phyloP scores from a whole-genome alignment of 1,284 basidiomycete genomes.

The Anthracocystis walkeri region DNA sequence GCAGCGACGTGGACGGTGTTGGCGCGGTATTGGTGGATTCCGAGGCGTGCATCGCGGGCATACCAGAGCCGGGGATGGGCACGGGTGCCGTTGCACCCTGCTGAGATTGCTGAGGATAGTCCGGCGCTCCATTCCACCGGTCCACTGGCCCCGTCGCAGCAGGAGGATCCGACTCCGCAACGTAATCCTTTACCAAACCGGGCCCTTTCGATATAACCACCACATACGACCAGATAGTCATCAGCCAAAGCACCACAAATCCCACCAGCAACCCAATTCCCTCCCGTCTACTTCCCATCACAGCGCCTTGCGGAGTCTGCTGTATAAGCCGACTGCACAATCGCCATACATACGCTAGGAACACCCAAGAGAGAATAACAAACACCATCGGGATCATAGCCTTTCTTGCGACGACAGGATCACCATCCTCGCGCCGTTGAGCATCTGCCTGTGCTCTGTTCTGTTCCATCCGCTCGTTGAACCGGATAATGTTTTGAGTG shows the following conservation, averaged over 20 bases:
- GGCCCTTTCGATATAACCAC: conserved; percentile 55
- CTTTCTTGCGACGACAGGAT: conserved; percentile 43
- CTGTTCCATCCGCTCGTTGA: conserved; percentile 51
- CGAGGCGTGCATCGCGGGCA: background rate
- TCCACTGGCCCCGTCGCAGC: background rate
- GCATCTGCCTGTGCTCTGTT: conserved; percentile 24
- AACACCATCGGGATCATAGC: conserved; percentile 55
- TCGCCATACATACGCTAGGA: conserved; percentile 57
- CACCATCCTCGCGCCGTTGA: conserved; percentile 34
- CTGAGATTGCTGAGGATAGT: background rate
- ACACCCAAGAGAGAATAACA: conserved; percentile 61
- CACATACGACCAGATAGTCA: conserved; percentile 63
- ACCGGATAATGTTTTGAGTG: conserved; percentile 37
- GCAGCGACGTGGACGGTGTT: conserved; percentile 12
- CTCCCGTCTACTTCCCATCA: conserved; percentile 34
- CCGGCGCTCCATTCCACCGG: background rate
- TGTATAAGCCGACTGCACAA: conserved; percentile 51
- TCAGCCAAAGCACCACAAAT: conserved; percentile 59
- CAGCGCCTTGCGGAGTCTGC: conserved; percentile 27
- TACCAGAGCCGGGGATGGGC: conserved; percentile 13
- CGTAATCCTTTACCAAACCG: conserved; percentile 60
- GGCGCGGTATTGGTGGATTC: background rate
- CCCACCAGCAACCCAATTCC: conserved; percentile 59
- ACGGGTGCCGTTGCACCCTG: conserved; percentile 16
- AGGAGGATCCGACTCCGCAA: conserved; percentile 37